Conservation (phyloP, 2,329 filamentous ascomycete species). For the Aspergillus sp. region DNA sequence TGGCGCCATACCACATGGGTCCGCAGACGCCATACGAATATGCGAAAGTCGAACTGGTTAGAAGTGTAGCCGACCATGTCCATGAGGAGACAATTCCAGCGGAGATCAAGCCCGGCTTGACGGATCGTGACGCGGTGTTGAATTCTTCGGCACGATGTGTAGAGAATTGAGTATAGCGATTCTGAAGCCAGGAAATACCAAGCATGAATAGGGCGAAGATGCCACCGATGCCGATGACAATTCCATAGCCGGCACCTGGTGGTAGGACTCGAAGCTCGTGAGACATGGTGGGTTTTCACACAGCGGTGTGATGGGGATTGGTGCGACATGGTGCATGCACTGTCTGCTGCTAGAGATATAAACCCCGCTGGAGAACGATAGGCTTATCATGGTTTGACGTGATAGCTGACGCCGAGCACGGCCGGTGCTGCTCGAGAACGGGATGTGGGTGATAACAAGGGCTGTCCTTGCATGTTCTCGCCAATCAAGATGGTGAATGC, state of each 20-base stretch:
- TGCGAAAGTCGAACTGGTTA: conserved; percentile 46
- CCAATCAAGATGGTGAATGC: neutral
- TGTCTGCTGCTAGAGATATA: neutral
- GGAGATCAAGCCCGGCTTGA: conserved; percentile 47
- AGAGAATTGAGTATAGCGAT: conserved; percentile 35
- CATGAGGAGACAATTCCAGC: conserved; percentile 52
- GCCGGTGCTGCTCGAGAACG: neutral
- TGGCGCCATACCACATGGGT: conserved; percentile 47
- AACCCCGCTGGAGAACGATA: neutral
- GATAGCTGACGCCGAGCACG: neutral
- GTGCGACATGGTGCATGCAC: neutral
- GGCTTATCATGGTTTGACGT: neutral
- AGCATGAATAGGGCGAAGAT: conserved; percentile 49
- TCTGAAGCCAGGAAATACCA: conserved; percentile 45
- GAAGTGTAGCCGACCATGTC: conserved; percentile 52
- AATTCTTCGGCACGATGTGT: conserved; percentile 49
- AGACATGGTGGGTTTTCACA: conserved; percentile 7
- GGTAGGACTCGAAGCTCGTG: conserved; percentile 23
- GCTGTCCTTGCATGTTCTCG: neutral
- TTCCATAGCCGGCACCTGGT: conserved; percentile 52
- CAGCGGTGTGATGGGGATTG: neutral
- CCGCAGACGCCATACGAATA: conserved; percentile 47
- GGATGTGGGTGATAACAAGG: neutral
- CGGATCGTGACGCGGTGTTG: conserved; percentile 47
- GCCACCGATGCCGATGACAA: conserved; percentile 53